These are phyloP conservation scores for Chalciporus chontae DNA, from an alignment of 768 basidiomycete genomes.

Conservation along the genomic window DNA sequence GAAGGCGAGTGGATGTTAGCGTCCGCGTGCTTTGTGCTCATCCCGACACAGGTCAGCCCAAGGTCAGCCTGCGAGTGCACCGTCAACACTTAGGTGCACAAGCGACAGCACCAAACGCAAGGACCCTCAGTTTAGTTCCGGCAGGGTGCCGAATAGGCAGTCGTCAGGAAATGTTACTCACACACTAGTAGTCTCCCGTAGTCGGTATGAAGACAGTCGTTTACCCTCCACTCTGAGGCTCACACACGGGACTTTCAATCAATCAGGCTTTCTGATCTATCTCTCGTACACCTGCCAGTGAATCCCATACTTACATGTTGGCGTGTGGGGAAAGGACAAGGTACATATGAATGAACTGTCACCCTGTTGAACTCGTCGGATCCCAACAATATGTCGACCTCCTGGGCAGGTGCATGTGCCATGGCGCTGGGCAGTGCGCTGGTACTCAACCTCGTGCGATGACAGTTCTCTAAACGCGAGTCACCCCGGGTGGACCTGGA, in stretches of 20 bases:
- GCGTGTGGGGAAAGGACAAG: constrained; percentile 8
- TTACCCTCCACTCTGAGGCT: too few species aligned
- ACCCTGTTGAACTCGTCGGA: background rate
- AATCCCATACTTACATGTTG: too few species aligned
- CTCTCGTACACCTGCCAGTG: background rate
- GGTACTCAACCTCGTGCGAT: background rate
- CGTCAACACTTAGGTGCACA: background rate
- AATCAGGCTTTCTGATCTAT: too few species aligned
- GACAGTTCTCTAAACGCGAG: background rate
- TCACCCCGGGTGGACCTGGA: constrained; percentile 33
- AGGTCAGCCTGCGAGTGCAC: background rate
- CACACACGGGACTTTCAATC: too few species aligned
- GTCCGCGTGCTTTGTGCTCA: constrained; percentile 18
- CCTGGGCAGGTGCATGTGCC: constrained; percentile 1
- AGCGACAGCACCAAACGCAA: background rate
- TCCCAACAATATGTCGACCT: background rate
- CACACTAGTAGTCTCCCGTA: too few species aligned
- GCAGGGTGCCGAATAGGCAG: background rate
- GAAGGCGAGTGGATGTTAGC: background rate
- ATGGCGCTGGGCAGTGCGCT: background rate
- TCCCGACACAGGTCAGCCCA: background rate
- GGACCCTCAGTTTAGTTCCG: background rate
- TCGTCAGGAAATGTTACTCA: too few species aligned
- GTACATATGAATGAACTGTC: background rate
- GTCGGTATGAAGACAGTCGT: too few species aligned